Base-by-base conservation (phyloP, 2,329 filamentous ascomycete species). In the Penicillium sp. region DNA sequence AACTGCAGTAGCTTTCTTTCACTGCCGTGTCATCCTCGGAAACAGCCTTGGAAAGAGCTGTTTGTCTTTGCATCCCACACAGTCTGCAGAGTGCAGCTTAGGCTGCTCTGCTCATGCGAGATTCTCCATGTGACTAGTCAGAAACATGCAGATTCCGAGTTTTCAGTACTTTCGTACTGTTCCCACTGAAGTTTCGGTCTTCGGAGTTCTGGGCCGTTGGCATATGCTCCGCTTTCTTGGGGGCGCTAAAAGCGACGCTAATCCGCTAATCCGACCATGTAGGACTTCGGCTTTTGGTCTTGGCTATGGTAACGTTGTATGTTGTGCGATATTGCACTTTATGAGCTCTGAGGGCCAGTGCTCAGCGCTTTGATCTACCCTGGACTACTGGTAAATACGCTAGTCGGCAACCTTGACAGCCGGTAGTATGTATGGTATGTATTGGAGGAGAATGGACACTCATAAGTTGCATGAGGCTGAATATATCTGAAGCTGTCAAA, bases 141-240 rank as follows among this genome's bases (percentile, higher is more conserved):
- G 17, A 49, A 41, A 24, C 22, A 34, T 45, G 31, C 41, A 49
- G 19, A 22, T 17, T 33, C n/a, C 15, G 26, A 39, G 13, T 17
- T 26, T 39, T 33, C 35, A 24, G 41, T 40, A 33, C 41, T 39
- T 39, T 37, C 4, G 38, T 43, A 35, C 24, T 31, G 37, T 45
- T 29, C 7, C 6, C 6, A 17, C 29, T 24, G 4, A 28, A 33
- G 28, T 21, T 22, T 12, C 15, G 19, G 40, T 43, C 39, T 37
- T 21, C 17, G 10, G 13, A 35, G 48, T 47, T 47, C 48, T 50
- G 43, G 48, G 37, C 48, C 48, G 12, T 47, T 33, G 3, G 38
- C 28, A 41, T 32, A 40, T 46, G 44, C 44, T 51, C 49, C 49
- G 45, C 49, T 48, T 47, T 46, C 6, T 38, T 28, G 35, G 37